These are phyloP conservation scores for Crotalaria pallida DNA, from an alignment of 306 rosid species.

Conservation along the genomic window DNA sequence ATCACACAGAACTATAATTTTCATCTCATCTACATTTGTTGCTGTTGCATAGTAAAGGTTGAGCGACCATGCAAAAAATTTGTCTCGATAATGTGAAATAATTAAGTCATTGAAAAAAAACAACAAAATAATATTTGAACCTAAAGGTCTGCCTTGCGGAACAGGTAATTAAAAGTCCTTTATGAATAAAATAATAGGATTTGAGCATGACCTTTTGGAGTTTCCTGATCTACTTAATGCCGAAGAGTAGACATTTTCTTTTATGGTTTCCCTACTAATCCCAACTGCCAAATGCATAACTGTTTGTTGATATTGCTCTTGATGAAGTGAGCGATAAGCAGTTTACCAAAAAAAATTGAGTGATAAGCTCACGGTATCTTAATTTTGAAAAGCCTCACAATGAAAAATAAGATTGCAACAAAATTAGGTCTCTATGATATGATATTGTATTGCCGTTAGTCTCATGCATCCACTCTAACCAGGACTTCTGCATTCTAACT, in stretches of 20 bases:
- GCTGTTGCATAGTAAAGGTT: slow-evolving; percentile 1
- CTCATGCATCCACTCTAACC: too few relatives aligned
- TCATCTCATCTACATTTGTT: neutral
- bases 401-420: neutral
- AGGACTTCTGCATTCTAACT: neutral
- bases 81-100: slow-evolving; percentile 8
- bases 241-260: neutral
- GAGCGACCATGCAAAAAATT: neutral
- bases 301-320: neutral
- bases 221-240: neutral
- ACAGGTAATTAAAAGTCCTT: neutral
- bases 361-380: neutral
- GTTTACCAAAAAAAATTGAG: too few relatives aligned
- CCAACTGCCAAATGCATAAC: neutral
- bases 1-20: slow-evolving; percentile 7
- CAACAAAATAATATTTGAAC: neutral
- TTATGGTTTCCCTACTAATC: neutral
- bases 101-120: neutral
- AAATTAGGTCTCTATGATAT: neutral
- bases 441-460: neutral
- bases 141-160: too few relatives aligned
- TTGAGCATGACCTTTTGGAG: neutral
- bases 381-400: neutral
- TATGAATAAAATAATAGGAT: neutral
- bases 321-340: neutral